Evolutionary conservation across 768 basidiomycete species (phyloP), one percentile per base, ranked within the genome.

Genomic region (Trametes cubensis): DNA sequence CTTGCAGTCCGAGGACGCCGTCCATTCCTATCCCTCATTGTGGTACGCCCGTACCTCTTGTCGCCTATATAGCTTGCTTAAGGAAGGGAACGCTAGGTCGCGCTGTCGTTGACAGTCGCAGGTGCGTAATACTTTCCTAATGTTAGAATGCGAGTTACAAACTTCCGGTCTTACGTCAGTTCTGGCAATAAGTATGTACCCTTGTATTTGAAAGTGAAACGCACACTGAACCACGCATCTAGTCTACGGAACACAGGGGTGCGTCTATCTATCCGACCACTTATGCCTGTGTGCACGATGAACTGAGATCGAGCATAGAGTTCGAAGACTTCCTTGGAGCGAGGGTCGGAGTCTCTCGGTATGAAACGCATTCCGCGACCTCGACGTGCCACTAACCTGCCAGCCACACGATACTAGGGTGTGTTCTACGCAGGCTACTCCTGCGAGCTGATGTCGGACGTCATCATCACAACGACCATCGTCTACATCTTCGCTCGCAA

Each of bases 241-340:
- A 56, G 55, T 48, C 7, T 56, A 56, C 34, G 55, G 30, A 8
- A 56, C 55, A 6, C 30, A 56, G 34, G 55, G 55, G 55, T 56
- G 39, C 4, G 55, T 39, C 13, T 18, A 2, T 18, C 18, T 20
- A 6, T 46, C 34, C 28, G 14, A 23, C 17, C 44, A 8, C 44
- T 25, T 46, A 2, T 20, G 11, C 3, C 23, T 28, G 2, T n/a
- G 3, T 10, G 17, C 13, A 13, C 15, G 4, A 17, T n/a, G 25
- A 5, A 26, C 17, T 3, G 17, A 2, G 28, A 14, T n/a, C 11
- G 6, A 3, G 6, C 15, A 14, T 40, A 55, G 55, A 1, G 45
- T 57, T 8, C n/a, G 26, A 18, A 48, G 39, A 42, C 15, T 39
- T 0, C 30, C 21, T 8, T 57, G 55, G 55, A 23, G 14, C n/a